Evolutionary conservation across 2,329 filamentous ascomycete genomes (phyloP), one percentile per base, ranked within the genome.

Genomic region (Shiraia sp.): DNA sequence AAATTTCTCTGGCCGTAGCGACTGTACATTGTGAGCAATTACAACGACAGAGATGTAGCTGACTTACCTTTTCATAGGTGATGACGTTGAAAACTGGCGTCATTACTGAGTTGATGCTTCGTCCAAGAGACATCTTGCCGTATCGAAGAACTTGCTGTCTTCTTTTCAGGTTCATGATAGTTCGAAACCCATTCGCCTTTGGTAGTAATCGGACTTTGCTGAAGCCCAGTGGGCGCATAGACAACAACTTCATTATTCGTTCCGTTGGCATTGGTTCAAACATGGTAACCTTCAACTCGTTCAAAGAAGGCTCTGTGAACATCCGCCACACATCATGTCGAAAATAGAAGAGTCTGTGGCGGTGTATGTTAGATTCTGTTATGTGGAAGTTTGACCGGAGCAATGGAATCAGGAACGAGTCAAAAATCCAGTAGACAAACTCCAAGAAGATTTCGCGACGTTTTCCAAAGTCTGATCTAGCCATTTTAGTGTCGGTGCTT

Each of bases 361-460:
- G 84, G 61, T 96, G 83, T 1, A 77, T 76, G 49, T 83, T 90
- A 0, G 90, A 93, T 66, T 99, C 93, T 0, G 93, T 99, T 26
- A 96, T 88, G 62, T 97, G 92, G 60, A 99, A 99, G 59, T 93
- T 91, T 49, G 82, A 84, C 24, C 88, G 83, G 33, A 97, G 80
- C 6, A 99, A 77, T 8, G 93, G 92, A 56, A 97, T 87, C 41
- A 99, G 64, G 15, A 96, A 77, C 0, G 91, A 96, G 68, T 99
- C 93, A 59, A 99, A 93, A 3, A 95, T 53, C 65, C 91, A 99
- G 71, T 96, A 97, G 6, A 97, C 59, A 43, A 97, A 84, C 65
- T 99, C 93, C 38, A 83, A 72, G 34, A 96, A 81, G 0, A 97
- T 77, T 60, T 96, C 88, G 17, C 73, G 75, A 9, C 91, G 84